phyloP scores from a whole-genome alignment of 257 asterid species.

The Petunia axillaris region DNA sequence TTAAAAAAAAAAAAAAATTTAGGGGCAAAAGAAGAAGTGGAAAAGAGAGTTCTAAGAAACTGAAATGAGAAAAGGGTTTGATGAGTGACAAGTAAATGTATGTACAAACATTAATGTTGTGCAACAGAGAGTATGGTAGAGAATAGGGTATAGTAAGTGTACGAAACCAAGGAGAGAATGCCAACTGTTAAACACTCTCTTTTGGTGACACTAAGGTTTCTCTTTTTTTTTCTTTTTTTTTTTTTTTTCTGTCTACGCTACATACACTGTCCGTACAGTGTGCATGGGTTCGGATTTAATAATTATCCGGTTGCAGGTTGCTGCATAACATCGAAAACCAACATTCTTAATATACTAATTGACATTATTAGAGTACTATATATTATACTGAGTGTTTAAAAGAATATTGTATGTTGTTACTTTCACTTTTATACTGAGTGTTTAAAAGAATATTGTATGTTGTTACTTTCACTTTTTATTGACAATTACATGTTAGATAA shows the following conservation, averaged over 20 bases:
- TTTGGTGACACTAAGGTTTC: slow-evolving; percentile 23
- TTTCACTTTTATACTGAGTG: too few species aligned
- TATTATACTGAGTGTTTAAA: too few species aligned
- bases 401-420: too few species aligned
- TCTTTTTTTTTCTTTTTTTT: slow-evolving; percentile 25
- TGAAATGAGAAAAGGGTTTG: neutral
- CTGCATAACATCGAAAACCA: too few species aligned
- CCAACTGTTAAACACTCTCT: slow-evolving; percentile 18
- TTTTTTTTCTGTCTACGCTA: slow-evolving; percentile 28
- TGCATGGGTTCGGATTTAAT: slow-evolving; percentile 8
- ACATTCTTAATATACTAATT: too few species aligned
- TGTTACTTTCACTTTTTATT: too few species aligned
- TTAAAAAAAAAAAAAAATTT: neutral
- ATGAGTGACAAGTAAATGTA: neutral
- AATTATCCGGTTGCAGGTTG: too few species aligned
- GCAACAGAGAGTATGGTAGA: neutral
- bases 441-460: too few species aligned
- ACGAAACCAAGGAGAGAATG: slow-evolving; percentile 6
- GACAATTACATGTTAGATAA: too few species aligned
- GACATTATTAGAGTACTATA: too few species aligned
- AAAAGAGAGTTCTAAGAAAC: neutral
- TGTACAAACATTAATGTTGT: slow-evolving; percentile 10
- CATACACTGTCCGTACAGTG: slow-evolving; percentile 32
- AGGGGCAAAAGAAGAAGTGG: neutral
- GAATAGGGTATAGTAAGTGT: neutral